Evolutionary conservation across 306 rosid species (phyloP).

Genomic region (Cucurbita moschata): DNA sequence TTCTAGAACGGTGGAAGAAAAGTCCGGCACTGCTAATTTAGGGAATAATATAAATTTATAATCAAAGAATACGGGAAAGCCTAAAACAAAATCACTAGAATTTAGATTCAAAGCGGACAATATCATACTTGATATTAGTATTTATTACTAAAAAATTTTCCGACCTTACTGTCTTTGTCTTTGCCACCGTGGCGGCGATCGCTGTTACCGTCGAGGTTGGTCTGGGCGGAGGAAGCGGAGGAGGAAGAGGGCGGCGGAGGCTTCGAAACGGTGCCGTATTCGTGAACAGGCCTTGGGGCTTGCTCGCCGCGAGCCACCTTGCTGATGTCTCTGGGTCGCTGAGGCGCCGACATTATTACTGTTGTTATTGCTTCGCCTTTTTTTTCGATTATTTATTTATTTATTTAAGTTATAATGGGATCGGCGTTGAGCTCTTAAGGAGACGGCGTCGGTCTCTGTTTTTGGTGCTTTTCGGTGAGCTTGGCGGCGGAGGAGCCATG

Average conservation of each 20-base stretch:
- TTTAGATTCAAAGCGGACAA: too few species aligned
- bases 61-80: too few species aligned
- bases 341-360: conserved; percentile 14
- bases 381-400: too few species aligned
- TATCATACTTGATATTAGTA: too few species aligned
- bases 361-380: too few species aligned
- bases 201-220: background rate
- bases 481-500: background rate
- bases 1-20: too few species aligned
- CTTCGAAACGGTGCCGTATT: conserved; percentile 32
- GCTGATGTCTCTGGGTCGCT: conserved; percentile 30
- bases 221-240: conserved; percentile 9
- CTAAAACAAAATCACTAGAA: too few species aligned
- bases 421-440: background rate
- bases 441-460: background rate
- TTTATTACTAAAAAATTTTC: too few species aligned
- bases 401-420: background rate
- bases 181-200: background rate
- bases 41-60: too few species aligned
- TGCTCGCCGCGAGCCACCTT: conserved; percentile 36
- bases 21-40: too few species aligned
- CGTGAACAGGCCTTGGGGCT: conserved; percentile 41
- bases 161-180: background rate
- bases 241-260: conserved; percentile 13
- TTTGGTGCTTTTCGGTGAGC: background rate